phyloP scores from a whole-genome alignment of 306 rosid genomes.

The Arachis stenosperma region DNA sequence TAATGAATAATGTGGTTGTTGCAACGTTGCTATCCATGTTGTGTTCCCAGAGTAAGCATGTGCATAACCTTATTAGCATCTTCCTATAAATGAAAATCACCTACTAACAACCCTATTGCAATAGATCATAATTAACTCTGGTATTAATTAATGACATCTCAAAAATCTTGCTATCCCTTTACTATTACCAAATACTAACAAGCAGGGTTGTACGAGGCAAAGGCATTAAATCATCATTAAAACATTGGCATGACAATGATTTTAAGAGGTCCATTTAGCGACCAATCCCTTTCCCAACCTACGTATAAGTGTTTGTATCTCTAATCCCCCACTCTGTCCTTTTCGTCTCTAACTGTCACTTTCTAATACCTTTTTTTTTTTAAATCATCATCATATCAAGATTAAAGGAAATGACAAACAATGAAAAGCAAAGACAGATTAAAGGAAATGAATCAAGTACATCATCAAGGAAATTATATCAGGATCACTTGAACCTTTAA shows the following conservation, averaged over 20 bases:
- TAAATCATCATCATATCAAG: too few relatives aligned
- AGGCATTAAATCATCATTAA: background rate
- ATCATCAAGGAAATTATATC: background rate
- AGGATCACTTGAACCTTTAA: background rate
- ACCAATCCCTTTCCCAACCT: background rate
- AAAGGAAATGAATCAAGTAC: background rate
- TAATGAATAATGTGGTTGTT: constrained; percentile 2
- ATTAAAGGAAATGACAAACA: too few relatives aligned
- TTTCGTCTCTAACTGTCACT: too few relatives aligned
- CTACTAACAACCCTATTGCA: constrained; percentile 15
- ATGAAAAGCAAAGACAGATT: too few relatives aligned
- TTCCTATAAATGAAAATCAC: constrained; percentile 24
- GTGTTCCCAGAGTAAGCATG: constrained; percentile 16
- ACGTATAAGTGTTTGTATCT: background rate
- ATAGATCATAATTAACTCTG: background rate
- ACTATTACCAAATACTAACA: constrained; percentile 23
- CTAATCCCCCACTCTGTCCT: background rate
- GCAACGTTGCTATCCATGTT: constrained; percentile 11
- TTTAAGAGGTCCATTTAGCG: background rate
- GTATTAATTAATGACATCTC: constrained; percentile 19
- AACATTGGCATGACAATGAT: constrained; percentile 1
- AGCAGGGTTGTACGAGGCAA: background rate
- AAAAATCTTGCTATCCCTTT: constrained; percentile 4
- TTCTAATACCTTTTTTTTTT: too few relatives aligned
- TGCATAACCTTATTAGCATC: background rate